Conservation (phyloP, 257 asterid species). For the Plantago elongata region DNA sequence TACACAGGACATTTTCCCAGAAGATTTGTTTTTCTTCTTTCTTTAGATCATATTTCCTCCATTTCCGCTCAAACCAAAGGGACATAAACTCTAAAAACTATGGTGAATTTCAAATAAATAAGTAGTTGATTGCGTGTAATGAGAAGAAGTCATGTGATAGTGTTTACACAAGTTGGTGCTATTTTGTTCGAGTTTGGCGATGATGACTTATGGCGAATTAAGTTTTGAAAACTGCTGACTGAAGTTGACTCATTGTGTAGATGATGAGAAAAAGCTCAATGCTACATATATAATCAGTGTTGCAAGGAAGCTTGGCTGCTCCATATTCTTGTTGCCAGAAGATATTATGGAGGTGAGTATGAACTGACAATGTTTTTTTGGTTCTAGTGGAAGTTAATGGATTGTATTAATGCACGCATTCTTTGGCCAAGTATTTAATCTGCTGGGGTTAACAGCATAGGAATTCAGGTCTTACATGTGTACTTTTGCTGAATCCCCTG, state of each 20-base stretch:
- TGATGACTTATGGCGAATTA: slow-evolving; percentile 4
- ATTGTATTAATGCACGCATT: too few species aligned
- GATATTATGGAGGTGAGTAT: slow-evolving; percentile 85
- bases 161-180: neutral
- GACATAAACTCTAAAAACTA: too few species aligned
- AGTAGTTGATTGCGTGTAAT: neutral
- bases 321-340: slow-evolving; percentile 94
- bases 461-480: too few species aligned
- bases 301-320: slow-evolving; percentile 95
- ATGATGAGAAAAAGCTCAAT: slow-evolving; percentile 89
- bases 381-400: slow-evolving; percentile 2
- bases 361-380: slow-evolving; percentile 12
- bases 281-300: slow-evolving; percentile 97
- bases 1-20: too few species aligned
- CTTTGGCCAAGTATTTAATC: too few species aligned
- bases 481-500: too few species aligned
- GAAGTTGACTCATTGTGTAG: slow-evolving; percentile 28
- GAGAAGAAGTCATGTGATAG: neutral
- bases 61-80: too few species aligned
- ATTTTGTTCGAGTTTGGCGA: neutral
- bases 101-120: neutral
- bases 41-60: too few species aligned
- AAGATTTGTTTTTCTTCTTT: too few species aligned
- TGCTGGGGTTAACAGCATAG: too few species aligned
- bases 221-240: slow-evolving; percentile 7